Percentiles rank a stretch among this genome's conserved stretches.
Evolutionary conservation across 768 basidiomycete species (phyloP).

Genomic region (Podaxis pistillaris): DNA sequence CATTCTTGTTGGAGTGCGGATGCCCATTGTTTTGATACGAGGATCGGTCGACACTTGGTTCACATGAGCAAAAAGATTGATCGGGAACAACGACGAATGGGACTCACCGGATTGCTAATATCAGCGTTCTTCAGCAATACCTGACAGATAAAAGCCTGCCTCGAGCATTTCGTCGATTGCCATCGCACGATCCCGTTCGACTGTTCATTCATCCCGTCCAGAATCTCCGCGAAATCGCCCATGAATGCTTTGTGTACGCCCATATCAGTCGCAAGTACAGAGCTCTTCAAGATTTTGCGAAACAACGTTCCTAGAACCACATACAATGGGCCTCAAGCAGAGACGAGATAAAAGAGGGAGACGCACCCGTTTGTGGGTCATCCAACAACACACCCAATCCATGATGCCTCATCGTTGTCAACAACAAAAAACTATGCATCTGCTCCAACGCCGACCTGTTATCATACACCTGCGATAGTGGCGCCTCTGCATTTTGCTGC

Average conservation of each 20-base stretch:
- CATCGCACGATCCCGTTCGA: constrained; percentile 17
- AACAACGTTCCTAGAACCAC: constrained; percentile 41
- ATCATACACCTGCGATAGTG: constrained; percentile 85
- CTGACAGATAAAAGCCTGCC: constrained; percentile 78
- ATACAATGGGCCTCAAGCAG: neutral
- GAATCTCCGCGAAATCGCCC: constrained; percentile 51
- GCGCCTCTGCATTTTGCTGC: constrained; percentile 92
- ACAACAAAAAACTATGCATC: constrained; percentile 83
- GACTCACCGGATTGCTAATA: constrained; percentile 94
- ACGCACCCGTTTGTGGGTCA: constrained; percentile 31
- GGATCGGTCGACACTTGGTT: constrained; percentile 81
- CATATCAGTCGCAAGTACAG: constrained; percentile 95
- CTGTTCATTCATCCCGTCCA: constrained; percentile 30
- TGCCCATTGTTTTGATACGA: constrained; percentile 94
- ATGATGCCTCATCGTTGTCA: constrained; percentile 77
- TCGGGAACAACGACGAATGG: constrained; percentile 5
- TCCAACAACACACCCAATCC: constrained; percentile 72
- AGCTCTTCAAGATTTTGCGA: constrained; percentile 73
- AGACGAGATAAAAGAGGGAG: neutral
- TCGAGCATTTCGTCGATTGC: constrained; percentile 36
- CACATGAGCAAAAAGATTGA: constrained; percentile 5
- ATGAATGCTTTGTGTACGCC: constrained; percentile 86
- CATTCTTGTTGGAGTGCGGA: constrained; percentile 86
- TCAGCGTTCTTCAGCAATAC: constrained; percentile 96
- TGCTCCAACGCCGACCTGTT: constrained; percentile 89